These are phyloP conservation scores for Curvularia sp. DNA, from an alignment of 2,329 filamentous ascomycete species.

Conservation along the genomic window DNA sequence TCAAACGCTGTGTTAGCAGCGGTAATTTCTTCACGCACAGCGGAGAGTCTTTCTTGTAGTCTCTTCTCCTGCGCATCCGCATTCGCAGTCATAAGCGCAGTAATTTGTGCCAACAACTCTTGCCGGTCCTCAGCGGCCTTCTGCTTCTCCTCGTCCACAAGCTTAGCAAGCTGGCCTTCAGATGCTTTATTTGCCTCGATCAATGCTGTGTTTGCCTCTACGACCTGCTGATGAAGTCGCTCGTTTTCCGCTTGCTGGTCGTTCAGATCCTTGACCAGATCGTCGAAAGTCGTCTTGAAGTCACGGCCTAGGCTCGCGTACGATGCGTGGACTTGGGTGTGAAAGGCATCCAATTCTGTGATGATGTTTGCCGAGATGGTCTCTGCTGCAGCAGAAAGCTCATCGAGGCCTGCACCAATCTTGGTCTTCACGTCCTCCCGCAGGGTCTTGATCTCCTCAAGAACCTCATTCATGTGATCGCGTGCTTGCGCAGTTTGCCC, in stretches of 20 bases:
- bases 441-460: slow-evolving; percentile 91
- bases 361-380: slow-evolving; percentile 90
- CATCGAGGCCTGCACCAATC: slow-evolving; percentile 83
- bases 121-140: slow-evolving; percentile 77
- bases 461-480: slow-evolving; percentile 86
- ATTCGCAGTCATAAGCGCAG: slow-evolving; percentile 75
- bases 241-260: slow-evolving; percentile 80
- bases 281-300: slow-evolving; percentile 85
- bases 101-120: slow-evolving; percentile 77
- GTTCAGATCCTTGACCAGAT: slow-evolving; percentile 75
- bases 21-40: slow-evolving; percentile 69
- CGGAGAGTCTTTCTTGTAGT: slow-evolving; percentile 67
- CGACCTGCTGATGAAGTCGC: slow-evolving; percentile 73
- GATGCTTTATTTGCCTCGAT: slow-evolving; percentile 72
- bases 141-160: slow-evolving; percentile 77
- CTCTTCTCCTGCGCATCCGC: slow-evolving; percentile 76
- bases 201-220: slow-evolving; percentile 71
- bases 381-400: slow-evolving; percentile 83
- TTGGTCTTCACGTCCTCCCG: slow-evolving; percentile 86
- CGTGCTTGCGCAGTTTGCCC: slow-evolving; percentile 73
- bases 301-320: slow-evolving; percentile 85
- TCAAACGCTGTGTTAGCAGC: slow-evolving; percentile 71
- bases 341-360: slow-evolving; percentile 83
- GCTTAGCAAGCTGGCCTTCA: slow-evolving; percentile 70
- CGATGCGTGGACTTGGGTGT: slow-evolving; percentile 80